Percentiles rank a stretch among this genome's conserved stretches.
Evolutionary conservation across 139 green algal species (phyloP).

Genomic region (Chlorokybus atmophyticus): DNA sequence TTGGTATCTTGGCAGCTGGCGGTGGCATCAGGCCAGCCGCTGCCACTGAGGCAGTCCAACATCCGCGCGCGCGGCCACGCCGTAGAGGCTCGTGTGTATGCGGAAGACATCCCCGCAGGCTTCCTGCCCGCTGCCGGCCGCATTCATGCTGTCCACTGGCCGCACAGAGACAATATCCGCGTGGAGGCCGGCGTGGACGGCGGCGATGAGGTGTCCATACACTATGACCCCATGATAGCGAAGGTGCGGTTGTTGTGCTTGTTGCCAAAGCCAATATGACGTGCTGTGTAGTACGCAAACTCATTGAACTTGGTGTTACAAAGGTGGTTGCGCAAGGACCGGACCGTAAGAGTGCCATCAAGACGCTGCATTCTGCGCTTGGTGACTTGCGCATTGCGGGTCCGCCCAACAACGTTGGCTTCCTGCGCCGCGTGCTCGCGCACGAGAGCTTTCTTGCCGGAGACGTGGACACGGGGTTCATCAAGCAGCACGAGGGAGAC

Average conservation of each 20-base stretch:
- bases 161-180: conserved; percentile 20
- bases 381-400: conserved; percentile 15
- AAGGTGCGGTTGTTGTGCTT: conserved; percentile 50
- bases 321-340: conserved; percentile 27
- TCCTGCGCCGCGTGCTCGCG: conserved; percentile 6
- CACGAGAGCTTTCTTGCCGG: conserved; percentile 7
- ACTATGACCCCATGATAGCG: conserved; percentile 86
- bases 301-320: too few species aligned
- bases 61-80: conserved; percentile 38
- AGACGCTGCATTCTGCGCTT: conserved; percentile 10
- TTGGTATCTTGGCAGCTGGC: conserved; percentile 80
- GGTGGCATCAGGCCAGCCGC: conserved; percentile 50
- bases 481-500: conserved; percentile 2
- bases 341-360: conserved; percentile 26
- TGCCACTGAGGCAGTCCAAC: conserved; percentile 35
- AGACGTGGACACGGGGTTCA: conserved; percentile 22
- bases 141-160: conserved; percentile 1
- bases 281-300: too few species aligned
- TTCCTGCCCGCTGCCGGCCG: conserved; percentile 53
- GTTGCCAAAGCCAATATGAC: too few species aligned
- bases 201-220: conserved; percentile 42
- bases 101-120: conserved; percentile 53
- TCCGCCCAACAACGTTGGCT: conserved; percentile 15
- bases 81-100: conserved; percentile 79
- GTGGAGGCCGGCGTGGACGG: conserved; percentile 49